Evolutionary conservation across 78 protist species (phyloP).

Genomic region (Cavenderia fasciculata): DNA sequence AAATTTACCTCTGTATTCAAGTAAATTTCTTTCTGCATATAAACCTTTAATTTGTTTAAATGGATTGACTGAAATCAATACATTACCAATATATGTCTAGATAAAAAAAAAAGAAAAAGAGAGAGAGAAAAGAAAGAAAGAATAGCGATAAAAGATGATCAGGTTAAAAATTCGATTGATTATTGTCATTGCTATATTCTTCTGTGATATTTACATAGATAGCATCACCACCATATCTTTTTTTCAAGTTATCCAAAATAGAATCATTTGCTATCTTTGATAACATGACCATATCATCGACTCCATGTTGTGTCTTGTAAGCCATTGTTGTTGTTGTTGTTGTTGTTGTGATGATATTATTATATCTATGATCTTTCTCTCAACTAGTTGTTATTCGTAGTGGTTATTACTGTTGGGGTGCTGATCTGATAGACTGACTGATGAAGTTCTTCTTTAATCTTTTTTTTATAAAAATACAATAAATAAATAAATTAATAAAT

Average conservation of each 20-base stretch:
- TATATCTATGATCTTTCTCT: too few species aligned
- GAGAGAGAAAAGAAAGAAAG: not conserved
- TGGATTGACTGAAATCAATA: constrained; percentile 94
- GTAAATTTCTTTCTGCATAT: constrained; percentile 68
- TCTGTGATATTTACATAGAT: constrained; percentile 82
- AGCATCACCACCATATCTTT: constrained; percentile 81
- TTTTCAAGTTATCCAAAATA: constrained; percentile 85
- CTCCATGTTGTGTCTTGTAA: constrained; percentile 84
- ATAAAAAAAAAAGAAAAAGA: not conserved
- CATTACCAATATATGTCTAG: constrained; percentile 93
- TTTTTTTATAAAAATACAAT: not conserved
- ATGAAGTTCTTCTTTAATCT: too few species aligned
- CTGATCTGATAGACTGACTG: too few species aligned
- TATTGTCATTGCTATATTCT: not conserved
- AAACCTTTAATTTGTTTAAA: constrained; percentile 79
- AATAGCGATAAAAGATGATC: not conserved
- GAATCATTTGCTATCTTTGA: constrained; percentile 82
- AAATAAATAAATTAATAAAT: not conserved
- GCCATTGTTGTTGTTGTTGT: constrained; percentile 22
- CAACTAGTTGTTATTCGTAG: too few species aligned
- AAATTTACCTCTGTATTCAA: constrained; percentile 68
- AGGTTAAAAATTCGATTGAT: not conserved
- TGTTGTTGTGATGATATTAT: too few species aligned
- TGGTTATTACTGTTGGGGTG: too few species aligned
- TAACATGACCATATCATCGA: constrained; percentile 94